phyloP scores from a whole-genome alignment of 139 green algal species.

The Picochlorum sp. region DNA sequence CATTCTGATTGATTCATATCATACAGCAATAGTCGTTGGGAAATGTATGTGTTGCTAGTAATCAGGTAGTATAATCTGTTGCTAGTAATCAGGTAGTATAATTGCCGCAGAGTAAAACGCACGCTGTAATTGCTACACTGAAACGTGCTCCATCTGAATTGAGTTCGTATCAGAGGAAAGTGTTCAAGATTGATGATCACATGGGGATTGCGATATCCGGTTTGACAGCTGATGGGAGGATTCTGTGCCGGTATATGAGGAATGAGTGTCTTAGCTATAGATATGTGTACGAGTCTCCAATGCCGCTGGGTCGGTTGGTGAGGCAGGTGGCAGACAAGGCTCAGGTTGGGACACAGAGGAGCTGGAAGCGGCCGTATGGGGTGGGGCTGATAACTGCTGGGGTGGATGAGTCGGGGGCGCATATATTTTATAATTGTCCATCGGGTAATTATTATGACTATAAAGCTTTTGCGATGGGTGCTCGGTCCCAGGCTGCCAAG shows the following conservation, averaged over 20 bases:
- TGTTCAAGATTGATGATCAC: slow-evolving; percentile 97
- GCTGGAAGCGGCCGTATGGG: slow-evolving; percentile 89
- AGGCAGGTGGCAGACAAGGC: slow-evolving; percentile 84
- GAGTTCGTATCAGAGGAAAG: slow-evolving; percentile 80
- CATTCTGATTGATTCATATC: too few relatives aligned
- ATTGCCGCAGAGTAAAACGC: slow-evolving; percentile 72
- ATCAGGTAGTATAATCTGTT: background rate
- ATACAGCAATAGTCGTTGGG: too few relatives aligned
- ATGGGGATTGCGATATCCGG: slow-evolving; percentile 92
- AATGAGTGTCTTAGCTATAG: slow-evolving; percentile 92
- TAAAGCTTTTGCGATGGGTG: slow-evolving; percentile 90
- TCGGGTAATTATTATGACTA: slow-evolving; percentile 97
- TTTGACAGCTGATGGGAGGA: slow-evolving; percentile 86
- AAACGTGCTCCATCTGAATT: slow-evolving; percentile 84
- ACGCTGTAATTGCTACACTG: slow-evolving; percentile 84
- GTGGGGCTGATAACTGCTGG: slow-evolving; percentile 88
- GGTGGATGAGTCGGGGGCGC: slow-evolving; percentile 51
- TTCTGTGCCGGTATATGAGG: slow-evolving; percentile 91
- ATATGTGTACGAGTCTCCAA: slow-evolving; percentile 82
- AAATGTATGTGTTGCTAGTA: background rate
- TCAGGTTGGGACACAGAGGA: slow-evolving; percentile 81
- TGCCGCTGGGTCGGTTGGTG: slow-evolving; percentile 81
- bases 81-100: too few relatives aligned
- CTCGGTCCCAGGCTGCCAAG: slow-evolving; percentile 86
- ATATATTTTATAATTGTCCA: slow-evolving; percentile 86